Base-by-base conservation (phyloP, 2,329 filamentous ascomycete species). In the Dothistroma pini region DNA sequence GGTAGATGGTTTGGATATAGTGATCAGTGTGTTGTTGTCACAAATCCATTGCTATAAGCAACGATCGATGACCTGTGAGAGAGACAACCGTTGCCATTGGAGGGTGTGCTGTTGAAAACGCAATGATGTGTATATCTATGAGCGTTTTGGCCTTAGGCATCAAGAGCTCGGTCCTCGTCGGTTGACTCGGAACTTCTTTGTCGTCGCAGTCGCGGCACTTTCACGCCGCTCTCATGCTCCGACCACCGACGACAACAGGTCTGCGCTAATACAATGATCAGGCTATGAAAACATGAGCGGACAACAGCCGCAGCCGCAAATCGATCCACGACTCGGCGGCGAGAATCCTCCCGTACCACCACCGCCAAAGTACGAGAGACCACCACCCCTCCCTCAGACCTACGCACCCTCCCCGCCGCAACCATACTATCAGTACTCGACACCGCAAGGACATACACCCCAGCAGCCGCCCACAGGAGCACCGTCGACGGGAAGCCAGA, bases 341-440 rank as follows among this genome's bases (percentile, higher is more conserved):
- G 52, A 38, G n/a, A 22, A 22, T 14, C n/a, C 34, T 14, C 22
- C 31, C 32, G 41, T 21, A 34, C 57, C 51, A 12, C 50, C 50
- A 47, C 49, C 50, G 16, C 34, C 19, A 2, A 31, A 56, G 22
- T 41, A 59, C 34, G 51, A 59, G 41, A 51, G 52, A 31, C 35
- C 35, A 31, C 56, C 56, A 29, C 19, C 49, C 4, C 22, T 38
- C 32, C 32, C 34, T 34, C 29, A 8, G 34, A 54, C 31, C 16
- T 41, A 52, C 25, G 53, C 50, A 16, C 59, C 57, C 34, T 51
- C 56, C 34, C 63, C 58, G 6, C 64, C 66, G 21, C 64, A 68
- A 32, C 66, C 69, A 21, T 70, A 70, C 63, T 69, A 68, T 56
- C 57, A 61, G 22, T 69, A 66, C 52, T 64, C 67, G 12, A 54